Percentiles rank a stretch among this genome's conserved stretches.
Conservation (phyloP, 805 yeast genomes). For the Candida anglica region DNA sequence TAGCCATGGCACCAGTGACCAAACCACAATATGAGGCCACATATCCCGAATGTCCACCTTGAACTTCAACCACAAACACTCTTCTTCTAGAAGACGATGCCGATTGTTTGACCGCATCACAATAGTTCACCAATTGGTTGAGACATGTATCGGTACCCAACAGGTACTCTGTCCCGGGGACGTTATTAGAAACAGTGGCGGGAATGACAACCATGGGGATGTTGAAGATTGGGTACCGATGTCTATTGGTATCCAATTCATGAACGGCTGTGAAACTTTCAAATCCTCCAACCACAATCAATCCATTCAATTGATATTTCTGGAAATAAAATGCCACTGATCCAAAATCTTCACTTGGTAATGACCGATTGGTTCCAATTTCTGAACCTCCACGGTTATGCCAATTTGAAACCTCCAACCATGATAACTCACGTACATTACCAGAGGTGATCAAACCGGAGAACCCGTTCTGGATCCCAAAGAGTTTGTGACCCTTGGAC, state of each 20-base stretch:
- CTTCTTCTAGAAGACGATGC: slow-evolving; percentile 78
- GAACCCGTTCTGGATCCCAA: slow-evolving; percentile 73
- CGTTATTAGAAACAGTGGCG: slow-evolving; percentile 76
- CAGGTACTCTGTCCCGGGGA: slow-evolving; percentile 79
- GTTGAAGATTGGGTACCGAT: slow-evolving; percentile 63
- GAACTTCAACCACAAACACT: slow-evolving; percentile 77
- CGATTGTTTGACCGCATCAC: slow-evolving; percentile 75
- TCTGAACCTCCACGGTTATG: slow-evolving; percentile 74
- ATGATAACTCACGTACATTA: slow-evolving; percentile 51
- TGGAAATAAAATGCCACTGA: slow-evolving; percentile 69
- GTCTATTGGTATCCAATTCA: slow-evolving; percentile 58
- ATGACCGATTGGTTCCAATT: slow-evolving; percentile 72
- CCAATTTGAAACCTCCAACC: slow-evolving; percentile 76
- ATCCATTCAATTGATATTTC: slow-evolving; percentile 64
- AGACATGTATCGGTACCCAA: slow-evolving; percentile 74
- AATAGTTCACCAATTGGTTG: slow-evolving; percentile 64
- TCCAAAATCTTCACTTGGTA: slow-evolving; percentile 68
- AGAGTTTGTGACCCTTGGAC: slow-evolving; percentile 70
- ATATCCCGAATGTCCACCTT: slow-evolving; percentile 83
- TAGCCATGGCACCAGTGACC: slow-evolving; percentile 68
- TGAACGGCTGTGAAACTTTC: slow-evolving; percentile 73
- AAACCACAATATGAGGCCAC: slow-evolving; percentile 68
- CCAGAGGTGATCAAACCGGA: slow-evolving; percentile 65
- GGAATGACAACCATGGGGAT: slow-evolving; percentile 79
- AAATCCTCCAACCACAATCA: slow-evolving; percentile 76